Evolutionary conservation across 2,329 filamentous ascomycete genomes (phyloP).

Genomic region (Exophiala phaeomuriformis): DNA sequence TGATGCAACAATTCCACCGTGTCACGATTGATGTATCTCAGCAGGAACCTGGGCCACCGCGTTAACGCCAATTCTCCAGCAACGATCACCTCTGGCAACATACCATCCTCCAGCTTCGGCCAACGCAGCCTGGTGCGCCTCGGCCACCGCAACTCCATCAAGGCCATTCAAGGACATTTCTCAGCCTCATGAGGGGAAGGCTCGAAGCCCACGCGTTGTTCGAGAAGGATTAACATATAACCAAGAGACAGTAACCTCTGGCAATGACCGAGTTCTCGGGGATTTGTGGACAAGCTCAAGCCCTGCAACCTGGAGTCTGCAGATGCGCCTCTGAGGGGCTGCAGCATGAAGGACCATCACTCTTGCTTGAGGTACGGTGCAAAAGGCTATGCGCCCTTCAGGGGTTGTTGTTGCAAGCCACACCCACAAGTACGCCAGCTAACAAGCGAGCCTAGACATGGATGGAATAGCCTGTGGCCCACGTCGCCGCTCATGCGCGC

Average conservation of each 20-base stretch:
- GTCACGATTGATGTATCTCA: conserved; percentile 85
- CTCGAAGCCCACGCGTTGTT: conserved; percentile 5
- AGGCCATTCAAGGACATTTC: conserved; percentile 27
- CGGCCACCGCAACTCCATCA: conserved; percentile 54
- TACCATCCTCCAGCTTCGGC: conserved; percentile 92
- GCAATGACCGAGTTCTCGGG: background rate
- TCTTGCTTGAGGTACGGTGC: conserved; percentile 10
- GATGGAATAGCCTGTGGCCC: conserved; percentile 1
- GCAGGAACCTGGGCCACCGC: conserved; percentile 64
- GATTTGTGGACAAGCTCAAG: conserved; percentile 3
- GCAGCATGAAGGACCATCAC: conserved; percentile 7
- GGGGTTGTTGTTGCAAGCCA: conserved; percentile 9
- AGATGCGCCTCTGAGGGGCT: conserved; percentile 20
- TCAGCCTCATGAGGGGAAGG: conserved; percentile 31
- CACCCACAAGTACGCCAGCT: background rate
- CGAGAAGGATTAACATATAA: conserved; percentile 5
- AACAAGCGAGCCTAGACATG: conserved; percentile 12
- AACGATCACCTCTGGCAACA: conserved; percentile 33
- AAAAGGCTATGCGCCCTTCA: conserved; percentile 10
- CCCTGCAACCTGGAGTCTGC: conserved; percentile 5
- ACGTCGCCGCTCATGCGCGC: conserved; percentile 1
- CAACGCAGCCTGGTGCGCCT: conserved; percentile 73
- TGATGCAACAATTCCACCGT: conserved; percentile 70
- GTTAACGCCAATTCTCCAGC: background rate
- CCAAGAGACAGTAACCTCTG: background rate